Evolutionary conservation across 495 filamentous ascomycete genomes (phyloP), one percentile per base, ranked within the genome.

Genomic region (Podospora pseudopauciseta): DNA sequence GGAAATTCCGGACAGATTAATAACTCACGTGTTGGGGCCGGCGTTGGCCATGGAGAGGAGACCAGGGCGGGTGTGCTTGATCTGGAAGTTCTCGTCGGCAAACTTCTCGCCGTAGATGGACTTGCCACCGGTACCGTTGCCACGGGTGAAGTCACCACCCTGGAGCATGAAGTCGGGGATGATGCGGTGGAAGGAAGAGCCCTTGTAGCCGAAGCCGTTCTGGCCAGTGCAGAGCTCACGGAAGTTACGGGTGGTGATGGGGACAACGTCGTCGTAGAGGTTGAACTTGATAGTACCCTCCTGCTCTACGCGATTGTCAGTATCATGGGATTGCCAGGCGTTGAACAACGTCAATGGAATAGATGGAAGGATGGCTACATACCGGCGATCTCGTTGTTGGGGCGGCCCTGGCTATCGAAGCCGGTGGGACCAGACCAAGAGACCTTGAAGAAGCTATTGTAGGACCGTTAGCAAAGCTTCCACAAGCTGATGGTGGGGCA

Each of bases 141-240:
- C 88, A 77, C 89, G 90, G 79, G 95, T 99, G 87, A 98, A 99
- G 87, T 99, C 95, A 85, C 95, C 95, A 80, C 96, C 95, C 86
- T 99, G 95, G 79, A 97, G 92, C 95, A 99, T 99, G 88, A 99
- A 99, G 39, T 87, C 75, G 65, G 91, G 90, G 80, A 99, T 99
- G 73, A 99, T 88, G 75, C 95, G 92, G 87, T 99, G 95, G 89
- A 98, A 98, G 65, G 79, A 80, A 65, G 92, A 95, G 75, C 88
- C 88, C 81, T 90, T 88, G 79, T 86, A 90, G 71, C 92, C 94
- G 74, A 88, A 89, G 74, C 96, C 95, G 81, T 94, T 92, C 86
- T 93, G 90, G 75, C 90, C 90, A 34, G 93, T 97, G 87, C 93
- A 97, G 70, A 99, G 90, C 77, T 90, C 90, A 70, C 88, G 89